A percentile compares a stretch with the other conserved stretches of the same genome.
Conservation (phyloP, 148 eudicot genomes). For the Amaranthus palmeri region DNA sequence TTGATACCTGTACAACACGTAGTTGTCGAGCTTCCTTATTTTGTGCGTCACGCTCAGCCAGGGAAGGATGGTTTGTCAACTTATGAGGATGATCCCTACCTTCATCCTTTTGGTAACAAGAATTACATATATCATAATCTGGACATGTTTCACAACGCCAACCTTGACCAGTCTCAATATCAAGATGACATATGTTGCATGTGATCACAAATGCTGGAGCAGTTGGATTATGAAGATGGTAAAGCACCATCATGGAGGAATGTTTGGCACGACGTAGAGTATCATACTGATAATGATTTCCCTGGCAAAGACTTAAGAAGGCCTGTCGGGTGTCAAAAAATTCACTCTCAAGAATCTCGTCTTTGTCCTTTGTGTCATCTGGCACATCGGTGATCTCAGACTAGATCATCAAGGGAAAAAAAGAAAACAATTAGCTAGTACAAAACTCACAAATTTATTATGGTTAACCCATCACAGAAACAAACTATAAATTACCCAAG, state of each 20-base stretch:
- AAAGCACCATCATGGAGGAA: constrained; percentile 96
- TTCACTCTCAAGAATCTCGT: constrained; percentile 91
- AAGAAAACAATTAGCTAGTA: constrained; percentile 16
- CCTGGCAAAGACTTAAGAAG: constrained; percentile 92
- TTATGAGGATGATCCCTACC: constrained; percentile 86
- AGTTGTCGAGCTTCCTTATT: constrained; percentile 80
- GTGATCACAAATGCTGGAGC: constrained; percentile 92
- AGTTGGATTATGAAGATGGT: constrained; percentile 97
- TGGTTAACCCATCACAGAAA: not conserved
- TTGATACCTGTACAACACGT: constrained; percentile 74
- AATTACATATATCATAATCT: constrained; percentile 84
- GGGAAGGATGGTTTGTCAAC: constrained; percentile 73
- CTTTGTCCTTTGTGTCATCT: constrained; percentile 78
- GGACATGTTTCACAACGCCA: constrained; percentile 97
- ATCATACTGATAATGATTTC: constrained; percentile 94
- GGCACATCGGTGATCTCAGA: constrained; percentile 58
- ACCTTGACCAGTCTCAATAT: constrained; percentile 91
- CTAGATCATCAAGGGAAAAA: constrained; percentile 36
- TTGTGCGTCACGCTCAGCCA: constrained; percentile 80
- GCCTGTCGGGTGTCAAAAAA: constrained; percentile 91
- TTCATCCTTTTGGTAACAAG: constrained; percentile 71
- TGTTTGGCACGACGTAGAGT: constrained; percentile 96
- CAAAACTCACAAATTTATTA: not conserved
- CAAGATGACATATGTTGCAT: constrained; percentile 71
- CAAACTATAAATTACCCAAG: not conserved